Base-by-base conservation (phyloP, 192 early-diverging fungal species). In the Coemansia sp. region DNA sequence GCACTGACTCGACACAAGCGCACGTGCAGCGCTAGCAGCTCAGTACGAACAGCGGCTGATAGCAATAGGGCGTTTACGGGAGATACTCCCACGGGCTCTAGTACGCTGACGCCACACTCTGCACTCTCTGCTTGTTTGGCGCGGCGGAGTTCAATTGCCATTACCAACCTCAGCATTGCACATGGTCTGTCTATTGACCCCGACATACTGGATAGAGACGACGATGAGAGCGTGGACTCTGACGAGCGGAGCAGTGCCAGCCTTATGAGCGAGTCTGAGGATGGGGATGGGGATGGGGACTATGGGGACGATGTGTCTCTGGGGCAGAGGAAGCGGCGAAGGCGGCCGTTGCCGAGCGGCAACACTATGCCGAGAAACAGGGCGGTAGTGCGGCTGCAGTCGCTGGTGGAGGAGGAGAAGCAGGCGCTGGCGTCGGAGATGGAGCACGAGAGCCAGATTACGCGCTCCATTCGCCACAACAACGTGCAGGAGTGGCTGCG, bases 371-470 rank as follows among this genome's bases (percentile, higher is more conserved):
- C 69, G 55, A 69, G 78, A 11, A 81, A 81, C 69, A 81, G 74
- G 73, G 78, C 78, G 13, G 70, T 81, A 36, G 62, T 71, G 69
- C 60, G 78, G 63, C 63, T 81, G 40, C 58, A 65, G 59, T 75
- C 73, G 37, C 55, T 81, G 50, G 78, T 81, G 0, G 78, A 81
- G 40, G 78, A 72, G 59, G 78, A 81, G 58, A 60, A 38, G 37
- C 65, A 60, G 69, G 65, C 73, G 59, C 66, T 75, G 69, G 78
- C 78, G 11, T 65, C 78, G 9, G 78, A 81, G 55, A 81, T 81
- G 73, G 78, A 75, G 59, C 78, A 81, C 33, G 78, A 81, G 73
- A 66, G 73, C 26, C 73, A 81, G n/a, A 81, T 81, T 33, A 81
- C 78, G 9, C 35, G 78, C 18, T 62, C 69, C 3, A 81, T 81